Evolutionary conservation across 257 asterid species (phyloP), one percentile per base, ranked within the genome.

Genomic region (Lantana camara): DNA sequence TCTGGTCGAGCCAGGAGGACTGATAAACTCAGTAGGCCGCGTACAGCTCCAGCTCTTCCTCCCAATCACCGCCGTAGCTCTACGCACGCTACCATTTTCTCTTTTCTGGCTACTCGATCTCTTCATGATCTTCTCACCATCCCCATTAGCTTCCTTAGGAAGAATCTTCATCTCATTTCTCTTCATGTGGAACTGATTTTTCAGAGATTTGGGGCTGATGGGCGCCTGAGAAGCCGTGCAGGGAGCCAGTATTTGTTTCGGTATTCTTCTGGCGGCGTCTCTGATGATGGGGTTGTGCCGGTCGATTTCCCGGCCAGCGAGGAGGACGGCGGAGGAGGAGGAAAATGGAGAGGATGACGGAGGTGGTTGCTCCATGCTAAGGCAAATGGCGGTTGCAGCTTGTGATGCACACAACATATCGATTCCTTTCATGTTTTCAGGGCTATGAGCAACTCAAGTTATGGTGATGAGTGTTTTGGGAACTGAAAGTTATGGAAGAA

Each of bases 1-100:
- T 51, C 97, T 66, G 1, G 91, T 78, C 0, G 97, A 93, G 5
- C 88, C 89, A 4, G 87, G 87, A 1, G 98, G 98, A 29, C 85
- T 90, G 10, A 88, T 80, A 54, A 88, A 82, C 15, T 59, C 89
- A 32, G 80, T 74, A 0, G 88, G 80, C 40, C 63, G 79, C 0
- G 78, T 79, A 19, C 89, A 85, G 50, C 82, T 82, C 95, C 96
- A 85, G 73, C 79, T 76, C 56, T 67, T 79, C 55, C 82, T 65
- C 5, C 34, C 24, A 40, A 5, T 23, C 16, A n/a, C n/a, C 7
- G 42, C 22, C 5, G 3, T 27, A 27, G 32, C 5, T 27, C 5
- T 27, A 27, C 32, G 32, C 4, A 27, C 32, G 6, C n/a, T 5
- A 4, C 21, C 35, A 14, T 34, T 35, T 4, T 34, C 27, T 32